Percentiles rank a stretch among this genome's conserved stretches.
phyloP scores from a whole-genome alignment of 352 stramenopile genomes.

The Pythium sukuiense region DNA sequence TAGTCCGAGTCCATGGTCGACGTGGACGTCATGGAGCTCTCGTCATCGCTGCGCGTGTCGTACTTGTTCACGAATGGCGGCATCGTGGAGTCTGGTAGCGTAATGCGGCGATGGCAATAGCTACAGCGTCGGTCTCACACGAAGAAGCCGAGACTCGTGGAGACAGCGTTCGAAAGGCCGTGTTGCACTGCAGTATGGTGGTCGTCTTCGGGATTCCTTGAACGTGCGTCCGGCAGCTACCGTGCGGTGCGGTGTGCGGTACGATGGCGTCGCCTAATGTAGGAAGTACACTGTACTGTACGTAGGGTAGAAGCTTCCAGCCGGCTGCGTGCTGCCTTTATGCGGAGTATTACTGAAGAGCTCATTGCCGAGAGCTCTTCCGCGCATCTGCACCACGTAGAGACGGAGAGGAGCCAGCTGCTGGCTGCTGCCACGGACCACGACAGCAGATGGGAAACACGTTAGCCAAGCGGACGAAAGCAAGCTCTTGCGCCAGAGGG shows the following conservation, averaged over 20 bases:
- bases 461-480: slow-evolving; percentile 3
- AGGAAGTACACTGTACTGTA: not conserved
- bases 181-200: not conserved
- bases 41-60: slow-evolving; percentile 40
- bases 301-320: slow-evolving; percentile 1
- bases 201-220: slow-evolving; percentile 1
- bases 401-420: slow-evolving; percentile 25
- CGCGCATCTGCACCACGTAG: slow-evolving; percentile 6
- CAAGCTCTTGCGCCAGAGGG: slow-evolving; percentile 2
- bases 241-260: slow-evolving; percentile 4
- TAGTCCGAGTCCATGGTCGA: slow-evolving; percentile 87
- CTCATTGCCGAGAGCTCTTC: not conserved
- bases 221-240: slow-evolving; percentile 3
- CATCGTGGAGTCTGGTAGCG: slow-evolving; percentile 1
- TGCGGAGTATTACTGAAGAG: slow-evolving; percentile 1
- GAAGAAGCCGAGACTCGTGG: not conserved
- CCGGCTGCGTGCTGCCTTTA: slow-evolving; percentile 19
- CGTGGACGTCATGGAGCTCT: slow-evolving; percentile 74
- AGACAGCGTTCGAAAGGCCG: not conserved
- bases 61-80: slow-evolving; percentile 21
- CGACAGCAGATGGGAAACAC: not conserved
- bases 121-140: not conserved
- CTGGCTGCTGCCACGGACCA: slow-evolving; percentile 20
- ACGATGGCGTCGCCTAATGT: not conserved
- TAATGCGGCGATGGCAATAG: not conserved